These are phyloP conservation scores for Anthostomella pinea DNA, from an alignment of 2,329 filamentous ascomycete genomes.

Conservation along the genomic window DNA sequence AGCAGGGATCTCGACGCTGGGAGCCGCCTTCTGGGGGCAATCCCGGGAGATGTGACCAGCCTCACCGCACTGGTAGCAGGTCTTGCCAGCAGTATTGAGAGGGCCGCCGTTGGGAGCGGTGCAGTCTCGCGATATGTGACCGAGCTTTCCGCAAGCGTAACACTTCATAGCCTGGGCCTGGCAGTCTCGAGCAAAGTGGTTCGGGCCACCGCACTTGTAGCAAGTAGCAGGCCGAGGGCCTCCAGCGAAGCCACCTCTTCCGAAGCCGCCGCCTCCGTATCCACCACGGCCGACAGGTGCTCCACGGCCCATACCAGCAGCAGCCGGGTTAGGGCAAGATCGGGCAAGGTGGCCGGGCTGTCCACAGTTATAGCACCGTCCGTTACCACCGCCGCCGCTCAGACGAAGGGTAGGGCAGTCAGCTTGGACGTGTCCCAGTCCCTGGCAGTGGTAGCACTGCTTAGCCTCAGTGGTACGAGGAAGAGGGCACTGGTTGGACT, in stretches of 20 bases:
- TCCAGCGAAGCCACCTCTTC: conserved; percentile 73
- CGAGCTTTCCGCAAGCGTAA: conserved; percentile 93
- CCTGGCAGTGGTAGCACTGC: conserved; percentile 99
- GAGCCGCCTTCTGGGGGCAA: conserved; percentile 71
- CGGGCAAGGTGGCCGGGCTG: conserved; percentile 92
- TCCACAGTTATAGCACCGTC: conserved; percentile 95
- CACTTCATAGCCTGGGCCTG: conserved; percentile 99
- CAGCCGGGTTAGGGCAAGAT: conserved; percentile 76
- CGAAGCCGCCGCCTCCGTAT: conserved; percentile 53
- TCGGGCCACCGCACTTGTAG: conserved; percentile 80
- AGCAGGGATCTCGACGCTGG: conserved; percentile 42
- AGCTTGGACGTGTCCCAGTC: conserved; percentile 95
- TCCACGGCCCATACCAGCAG: conserved; percentile 61
- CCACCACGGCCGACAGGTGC: conserved; percentile 69
- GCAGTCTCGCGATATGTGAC: conserved; percentile 91
- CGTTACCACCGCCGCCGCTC: conserved; percentile 76
- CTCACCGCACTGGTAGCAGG: conserved; percentile 96
- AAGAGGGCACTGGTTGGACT: conserved; percentile 95
- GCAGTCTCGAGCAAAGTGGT: conserved; percentile 98
- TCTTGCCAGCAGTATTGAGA: conserved; percentile 94
- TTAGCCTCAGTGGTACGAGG: conserved; percentile 97
- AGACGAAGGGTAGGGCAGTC: conserved; percentile 96
- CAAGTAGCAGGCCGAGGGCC: conserved; percentile 67
- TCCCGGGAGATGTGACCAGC: conserved; percentile 95
- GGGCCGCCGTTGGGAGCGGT: conserved; percentile 95